phyloP scores from a whole-genome alignment of 345 rosid species.

The Camelina hispida region DNA sequence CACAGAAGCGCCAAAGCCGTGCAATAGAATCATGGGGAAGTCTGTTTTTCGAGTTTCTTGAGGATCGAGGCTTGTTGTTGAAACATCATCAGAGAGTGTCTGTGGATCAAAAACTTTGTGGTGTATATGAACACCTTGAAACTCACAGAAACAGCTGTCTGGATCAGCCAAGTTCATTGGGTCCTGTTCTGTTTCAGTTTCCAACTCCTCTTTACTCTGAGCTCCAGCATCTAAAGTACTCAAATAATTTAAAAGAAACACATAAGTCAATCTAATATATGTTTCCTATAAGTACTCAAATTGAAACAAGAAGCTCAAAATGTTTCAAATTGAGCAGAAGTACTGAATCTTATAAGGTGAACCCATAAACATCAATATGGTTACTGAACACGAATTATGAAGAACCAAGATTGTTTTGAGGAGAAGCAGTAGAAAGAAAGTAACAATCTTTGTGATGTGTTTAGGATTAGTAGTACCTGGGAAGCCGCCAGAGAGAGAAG shows the following conservation, averaged over 20 bases:
- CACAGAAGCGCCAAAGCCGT: conserved; percentile 94
- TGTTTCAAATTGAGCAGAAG: conserved; percentile 13
- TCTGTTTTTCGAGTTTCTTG: conserved; percentile 37
- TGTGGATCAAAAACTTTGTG: conserved; percentile 65
- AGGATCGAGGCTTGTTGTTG: conserved; percentile 12
- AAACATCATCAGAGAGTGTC: conserved; percentile 39
- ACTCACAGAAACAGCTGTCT: conserved; percentile 90
- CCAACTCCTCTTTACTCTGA: conserved; percentile 49
- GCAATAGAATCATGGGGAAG: conserved; percentile 76
- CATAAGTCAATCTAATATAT: not conserved
- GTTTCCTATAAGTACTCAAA: too few relatives aligned
- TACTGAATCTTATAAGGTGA: not conserved
- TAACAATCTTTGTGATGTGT: not conserved
- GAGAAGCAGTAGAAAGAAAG: conserved; percentile 21
- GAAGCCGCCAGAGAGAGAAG: conserved; percentile 44
- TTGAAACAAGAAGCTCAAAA: conserved; percentile 9
- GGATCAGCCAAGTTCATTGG: conserved; percentile 76
- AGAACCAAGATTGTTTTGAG: not conserved
- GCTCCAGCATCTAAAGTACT: conserved; percentile 41
- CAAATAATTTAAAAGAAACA: not conserved
- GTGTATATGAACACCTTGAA: conserved; percentile 76
- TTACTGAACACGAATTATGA: not conserved
- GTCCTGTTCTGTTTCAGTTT: conserved; percentile 75
- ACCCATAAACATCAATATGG: not conserved
- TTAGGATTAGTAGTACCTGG: conserved; percentile 35